These are phyloP conservation scores for Colletotrichum gloeosporioides DNA, from an alignment of 2,329 filamentous ascomycete genomes.

Conservation along the genomic window DNA sequence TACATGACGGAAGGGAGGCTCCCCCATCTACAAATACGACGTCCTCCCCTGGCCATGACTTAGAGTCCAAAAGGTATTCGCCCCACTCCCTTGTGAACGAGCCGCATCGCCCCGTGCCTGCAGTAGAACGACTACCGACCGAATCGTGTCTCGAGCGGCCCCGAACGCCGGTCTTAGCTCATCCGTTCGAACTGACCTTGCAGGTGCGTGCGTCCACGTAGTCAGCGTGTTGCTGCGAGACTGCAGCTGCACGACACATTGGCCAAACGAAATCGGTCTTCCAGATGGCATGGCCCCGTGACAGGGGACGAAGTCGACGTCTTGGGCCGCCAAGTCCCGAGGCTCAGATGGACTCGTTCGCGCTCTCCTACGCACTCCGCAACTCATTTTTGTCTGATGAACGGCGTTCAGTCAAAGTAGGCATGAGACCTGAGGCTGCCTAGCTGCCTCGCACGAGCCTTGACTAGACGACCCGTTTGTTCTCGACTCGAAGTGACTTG, in stretches of 20 bases:
- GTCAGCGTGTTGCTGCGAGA: constrained; percentile 8
- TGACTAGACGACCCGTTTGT: not conserved
- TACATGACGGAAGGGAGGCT: not conserved
- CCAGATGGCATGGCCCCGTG: not conserved
- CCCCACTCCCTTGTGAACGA: not conserved
- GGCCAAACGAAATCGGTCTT: not conserved
- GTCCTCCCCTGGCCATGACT: not conserved
- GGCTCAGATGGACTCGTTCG: not conserved
- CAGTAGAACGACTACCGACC: not conserved
- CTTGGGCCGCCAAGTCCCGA: not conserved
- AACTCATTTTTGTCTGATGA: not conserved
- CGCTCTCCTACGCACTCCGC: not conserved
- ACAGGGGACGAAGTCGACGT: not conserved
- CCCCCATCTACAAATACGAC: not conserved
- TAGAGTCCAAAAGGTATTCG: not conserved
- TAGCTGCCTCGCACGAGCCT: not conserved
- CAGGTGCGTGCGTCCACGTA: not conserved
- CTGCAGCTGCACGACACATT: constrained; percentile 7
- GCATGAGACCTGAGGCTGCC: not conserved
- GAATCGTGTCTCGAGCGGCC: constrained; percentile 10
- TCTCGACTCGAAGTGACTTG: not conserved
- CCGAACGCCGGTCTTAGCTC: constrained; percentile 12
- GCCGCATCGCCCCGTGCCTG: constrained; percentile 5
- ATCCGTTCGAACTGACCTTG: not conserved
- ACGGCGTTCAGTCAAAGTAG: not conserved